A percentile compares a stretch with the other conserved stretches of the same genome.
Evolutionary conservation across 331 rosid genomes (phyloP).

Genomic region (Quercus tomentella): DNA sequence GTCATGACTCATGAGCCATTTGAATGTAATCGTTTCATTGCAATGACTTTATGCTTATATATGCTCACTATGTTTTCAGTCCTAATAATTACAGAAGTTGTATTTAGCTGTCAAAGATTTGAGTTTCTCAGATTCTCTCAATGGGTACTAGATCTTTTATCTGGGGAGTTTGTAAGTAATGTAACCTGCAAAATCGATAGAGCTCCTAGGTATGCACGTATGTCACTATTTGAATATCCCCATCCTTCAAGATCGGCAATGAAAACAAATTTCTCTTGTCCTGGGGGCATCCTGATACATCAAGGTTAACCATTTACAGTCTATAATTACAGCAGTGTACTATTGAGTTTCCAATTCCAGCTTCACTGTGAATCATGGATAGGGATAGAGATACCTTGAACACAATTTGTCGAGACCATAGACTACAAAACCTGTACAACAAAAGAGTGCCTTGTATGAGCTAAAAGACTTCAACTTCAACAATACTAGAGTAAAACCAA

Average conservation of each 20-base stretch:
- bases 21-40: neutral
- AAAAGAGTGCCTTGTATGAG: neutral
- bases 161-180: neutral
- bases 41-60: neutral
- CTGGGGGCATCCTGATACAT: constrained; percentile 43
- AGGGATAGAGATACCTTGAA: constrained; percentile 39
- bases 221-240: constrained; percentile 62
- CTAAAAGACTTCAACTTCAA: neutral
- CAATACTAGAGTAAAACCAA: neutral
- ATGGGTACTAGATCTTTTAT: neutral
- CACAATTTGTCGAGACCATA: constrained; percentile 45
- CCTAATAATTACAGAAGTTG: neutral
- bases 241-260: constrained; percentile 73
- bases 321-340: neutral
- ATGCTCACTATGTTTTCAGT: neutral
- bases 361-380: neutral
- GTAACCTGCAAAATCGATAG: constrained; percentile 52
- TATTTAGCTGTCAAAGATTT: neutral
- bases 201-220: constrained; percentile 60
- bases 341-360: too few species aligned
- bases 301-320: neutral
- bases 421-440: constrained; percentile 46
- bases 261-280: constrained; percentile 60
- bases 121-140: neutral
- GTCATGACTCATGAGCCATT: neutral